Percentiles rank a stretch among this genome's conserved stretches.
phyloP scores from a whole-genome alignment of 306 rosid species.

The Castanea sativa region DNA sequence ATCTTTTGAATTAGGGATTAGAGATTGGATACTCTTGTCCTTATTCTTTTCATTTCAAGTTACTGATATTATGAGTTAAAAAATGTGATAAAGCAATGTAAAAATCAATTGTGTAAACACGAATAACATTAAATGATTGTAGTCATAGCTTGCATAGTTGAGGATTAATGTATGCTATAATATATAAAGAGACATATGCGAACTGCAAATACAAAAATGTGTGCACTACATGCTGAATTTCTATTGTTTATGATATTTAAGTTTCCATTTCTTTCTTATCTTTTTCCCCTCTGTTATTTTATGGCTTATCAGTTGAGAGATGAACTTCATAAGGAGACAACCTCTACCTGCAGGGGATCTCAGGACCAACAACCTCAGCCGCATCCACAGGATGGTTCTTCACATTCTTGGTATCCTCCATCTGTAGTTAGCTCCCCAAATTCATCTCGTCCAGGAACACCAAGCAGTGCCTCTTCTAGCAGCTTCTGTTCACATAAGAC shows the following conservation, averaged over 20 bases:
- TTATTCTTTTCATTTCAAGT: not conserved
- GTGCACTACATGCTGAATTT: not conserved
- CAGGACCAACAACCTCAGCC: conserved; percentile 68
- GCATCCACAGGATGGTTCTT: conserved; percentile 53
- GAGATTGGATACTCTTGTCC: no score
- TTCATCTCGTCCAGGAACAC: conserved; percentile 70
- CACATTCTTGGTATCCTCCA: conserved; percentile 86
- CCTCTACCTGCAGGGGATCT: conserved; percentile 60
- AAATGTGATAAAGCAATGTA: not conserved
- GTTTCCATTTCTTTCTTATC: not conserved
- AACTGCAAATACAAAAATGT: no score
- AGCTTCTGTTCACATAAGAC: conserved; percentile 43
- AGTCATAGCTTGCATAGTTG: not conserved
- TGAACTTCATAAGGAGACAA: conserved; percentile 62
- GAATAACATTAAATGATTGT: not conserved
- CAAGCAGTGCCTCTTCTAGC: conserved; percentile 47
- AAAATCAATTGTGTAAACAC: not conserved
- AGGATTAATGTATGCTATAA: not conserved
- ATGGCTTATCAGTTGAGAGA: conserved; percentile 37
- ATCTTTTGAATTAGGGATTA: no score
- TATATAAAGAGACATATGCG: not conserved
- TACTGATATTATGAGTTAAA: not conserved
- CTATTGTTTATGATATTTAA: not conserved
- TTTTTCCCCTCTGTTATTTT: not conserved
- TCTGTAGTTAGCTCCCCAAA: conserved; percentile 55